Percentiles rank a stretch among this genome's conserved stretches.
Conservation (phyloP, 1,139 yeast species). For the Kodamaea sp. region DNA sequence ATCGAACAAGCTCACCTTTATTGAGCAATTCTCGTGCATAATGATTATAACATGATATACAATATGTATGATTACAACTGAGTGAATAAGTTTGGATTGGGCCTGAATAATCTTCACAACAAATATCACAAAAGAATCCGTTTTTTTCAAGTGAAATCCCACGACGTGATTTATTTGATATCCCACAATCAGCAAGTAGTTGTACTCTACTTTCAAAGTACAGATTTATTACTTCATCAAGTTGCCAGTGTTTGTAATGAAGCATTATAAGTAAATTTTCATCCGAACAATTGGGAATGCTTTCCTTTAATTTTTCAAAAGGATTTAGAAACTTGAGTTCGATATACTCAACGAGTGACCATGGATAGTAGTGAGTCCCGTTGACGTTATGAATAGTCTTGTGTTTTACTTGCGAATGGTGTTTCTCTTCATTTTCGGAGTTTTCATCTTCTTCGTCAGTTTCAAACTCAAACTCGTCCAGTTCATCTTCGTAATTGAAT, state of each 20-base stretch:
- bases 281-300: constrained; percentile 28
- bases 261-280: constrained; percentile 51
- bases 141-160: constrained; percentile 5
- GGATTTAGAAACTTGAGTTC: constrained; percentile 16
- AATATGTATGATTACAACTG: constrained; percentile 68
- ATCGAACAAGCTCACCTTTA: constrained; percentile 58
- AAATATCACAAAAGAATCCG: constrained; percentile 56
- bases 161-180: constrained; percentile 21
- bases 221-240: constrained; percentile 64
- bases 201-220: constrained; percentile 53
- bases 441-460: constrained; percentile 12
- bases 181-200: constrained; percentile 48
- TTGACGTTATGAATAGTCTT: constrained; percentile 2
- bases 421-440: constrained; percentile 4
- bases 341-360: constrained; percentile 28
- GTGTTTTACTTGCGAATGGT: not conserved
- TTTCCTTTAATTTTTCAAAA: constrained; percentile 18
- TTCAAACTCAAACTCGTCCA: constrained; percentile 11
- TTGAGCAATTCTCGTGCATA: constrained; percentile 52
- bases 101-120: constrained; percentile 54
- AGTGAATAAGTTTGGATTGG: constrained; percentile 47
- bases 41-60: constrained; percentile 60
- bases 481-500: constrained; percentile 10
- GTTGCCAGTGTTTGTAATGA: constrained; percentile 68
- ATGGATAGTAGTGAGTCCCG: constrained; percentile 19